Evolutionary conservation across 305 asterid species (phyloP).

Genomic region (Stenogyne calaminthoides): DNA sequence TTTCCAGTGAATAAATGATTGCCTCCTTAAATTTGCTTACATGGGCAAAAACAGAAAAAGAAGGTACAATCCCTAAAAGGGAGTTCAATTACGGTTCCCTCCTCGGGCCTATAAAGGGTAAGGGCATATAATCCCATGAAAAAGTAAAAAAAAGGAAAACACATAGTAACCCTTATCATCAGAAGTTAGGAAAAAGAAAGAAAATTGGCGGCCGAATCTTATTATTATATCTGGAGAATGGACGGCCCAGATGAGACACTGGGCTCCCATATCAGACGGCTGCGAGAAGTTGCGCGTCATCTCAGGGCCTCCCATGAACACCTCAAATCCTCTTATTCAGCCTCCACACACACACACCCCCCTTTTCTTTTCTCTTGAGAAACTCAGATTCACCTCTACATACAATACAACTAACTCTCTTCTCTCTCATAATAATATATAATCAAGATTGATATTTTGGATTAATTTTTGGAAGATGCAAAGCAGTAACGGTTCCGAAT

Average conservation of each 20-base stretch:
- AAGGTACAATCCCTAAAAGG: neutral
- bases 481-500: slow-evolving; percentile 51
- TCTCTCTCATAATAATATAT: neutral
- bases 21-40: slow-evolving; percentile 36
- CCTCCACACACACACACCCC: slow-evolving; percentile 41
- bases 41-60: slow-evolving; percentile 17
- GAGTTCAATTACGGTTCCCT: neutral
- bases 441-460: neutral
- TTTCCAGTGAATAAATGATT: slow-evolving; percentile 11
- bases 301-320: slow-evolving; percentile 60
- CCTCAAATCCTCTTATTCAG: slow-evolving; percentile 47
- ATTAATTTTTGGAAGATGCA: slow-evolving; percentile 48
- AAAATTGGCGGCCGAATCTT: slow-evolving; percentile 34
- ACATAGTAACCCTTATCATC: neutral
- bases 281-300: slow-evolving; percentile 36
- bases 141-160: neutral
- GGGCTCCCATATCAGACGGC: slow-evolving; percentile 36
- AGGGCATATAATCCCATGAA: slow-evolving; percentile 12
- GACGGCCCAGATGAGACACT: slow-evolving; percentile 36
- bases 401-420: neutral
- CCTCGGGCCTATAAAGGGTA: neutral
- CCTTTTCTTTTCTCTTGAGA: neutral
- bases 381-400: slow-evolving; percentile 40
- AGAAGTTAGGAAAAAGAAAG: neutral
- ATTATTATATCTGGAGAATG: neutral